These are phyloP conservation scores for Ustilago cynodontis DNA, from an alignment of 1,284 basidiomycete genomes.

Conservation along the genomic window DNA sequence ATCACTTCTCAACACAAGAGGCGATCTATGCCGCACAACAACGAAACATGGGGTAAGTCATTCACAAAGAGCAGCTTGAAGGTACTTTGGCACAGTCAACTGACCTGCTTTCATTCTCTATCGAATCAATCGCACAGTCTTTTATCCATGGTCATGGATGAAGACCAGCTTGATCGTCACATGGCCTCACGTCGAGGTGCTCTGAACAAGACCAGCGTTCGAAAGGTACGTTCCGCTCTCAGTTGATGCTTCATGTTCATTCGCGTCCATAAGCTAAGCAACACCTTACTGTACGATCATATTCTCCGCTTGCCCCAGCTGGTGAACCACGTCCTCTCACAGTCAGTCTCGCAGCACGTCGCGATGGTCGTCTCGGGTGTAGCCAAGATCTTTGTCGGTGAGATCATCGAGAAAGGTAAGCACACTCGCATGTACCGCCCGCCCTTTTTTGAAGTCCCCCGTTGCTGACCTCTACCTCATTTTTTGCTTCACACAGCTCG, in stretches of 20 bases:
- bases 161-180: slow-evolving; percentile 86
- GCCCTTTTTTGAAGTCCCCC: no score
- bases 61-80: background rate
- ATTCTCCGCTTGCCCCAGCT: slow-evolving; percentile 74
- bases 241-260: no score
- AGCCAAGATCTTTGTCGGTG: slow-evolving; percentile 90
- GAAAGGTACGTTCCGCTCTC: slow-evolving; percentile 72
- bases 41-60: slow-evolving; percentile 59
- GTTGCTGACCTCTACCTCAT: background rate
- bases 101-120: no score
- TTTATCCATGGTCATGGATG: slow-evolving; percentile 85
- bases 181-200: slow-evolving; percentile 87
- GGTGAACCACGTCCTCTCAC: slow-evolving; percentile 82
- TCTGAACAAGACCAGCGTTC: slow-evolving; percentile 82
- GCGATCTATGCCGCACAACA: slow-evolving; percentile 69
- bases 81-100: no score
- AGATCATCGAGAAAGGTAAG: slow-evolving; percentile 87
- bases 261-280: background rate
- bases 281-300: background rate
- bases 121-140: slow-evolving; percentile 70
- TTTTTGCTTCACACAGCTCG: slow-evolving; percentile 74
- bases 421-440: slow-evolving; percentile 8
- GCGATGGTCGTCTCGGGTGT: slow-evolving; percentile 89
- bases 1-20: slow-evolving; percentile 61
- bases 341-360: slow-evolving; percentile 84